These are phyloP conservation scores for Podila epigama DNA, from an alignment of 192 early-diverging fungal species.

Conservation along the genomic window DNA sequence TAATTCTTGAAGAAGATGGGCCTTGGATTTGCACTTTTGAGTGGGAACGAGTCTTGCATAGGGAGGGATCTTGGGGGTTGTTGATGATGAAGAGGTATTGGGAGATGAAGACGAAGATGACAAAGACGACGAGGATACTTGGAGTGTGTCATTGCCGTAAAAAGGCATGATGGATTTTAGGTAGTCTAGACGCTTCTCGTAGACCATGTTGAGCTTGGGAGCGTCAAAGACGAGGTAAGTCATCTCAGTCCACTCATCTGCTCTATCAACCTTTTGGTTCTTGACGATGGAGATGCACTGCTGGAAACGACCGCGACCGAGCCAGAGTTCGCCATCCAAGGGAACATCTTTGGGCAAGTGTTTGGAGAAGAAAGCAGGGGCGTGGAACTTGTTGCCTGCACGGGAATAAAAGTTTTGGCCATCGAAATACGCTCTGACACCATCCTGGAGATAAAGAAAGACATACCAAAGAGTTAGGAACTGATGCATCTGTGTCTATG, in stretches of 20 bases:
- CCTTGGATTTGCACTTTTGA: slow-evolving; percentile 41
- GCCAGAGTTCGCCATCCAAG: slow-evolving; percentile 78
- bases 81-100: slow-evolving; percentile 1
- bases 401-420: slow-evolving; percentile 60
- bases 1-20: slow-evolving; percentile 58
- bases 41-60: slow-evolving; percentile 60
- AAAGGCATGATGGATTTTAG: slow-evolving; percentile 49
- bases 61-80: slow-evolving; percentile 24
- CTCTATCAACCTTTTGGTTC: slow-evolving; percentile 39
- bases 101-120: no score
- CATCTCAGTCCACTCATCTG: slow-evolving; percentile 59
- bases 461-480: no score
- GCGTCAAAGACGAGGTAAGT: slow-evolving; percentile 72
- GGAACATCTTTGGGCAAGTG: slow-evolving; percentile 59
- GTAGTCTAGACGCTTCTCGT: slow-evolving; percentile 61
- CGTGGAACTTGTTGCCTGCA: slow-evolving; percentile 64
- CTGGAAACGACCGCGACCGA: slow-evolving; percentile 69
- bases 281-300: slow-evolving; percentile 71
- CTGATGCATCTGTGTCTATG: no score
- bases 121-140: not conserved
- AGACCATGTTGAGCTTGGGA: slow-evolving; percentile 54
- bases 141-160: slow-evolving; percentile 22
- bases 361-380: slow-evolving; percentile 58
- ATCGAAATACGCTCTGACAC: slow-evolving; percentile 72
- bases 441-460: slow-evolving; percentile 51